Evolutionary conservation across 2,329 filamentous ascomycete species (phyloP).

Genomic region (Pyrenophora graminea): DNA sequence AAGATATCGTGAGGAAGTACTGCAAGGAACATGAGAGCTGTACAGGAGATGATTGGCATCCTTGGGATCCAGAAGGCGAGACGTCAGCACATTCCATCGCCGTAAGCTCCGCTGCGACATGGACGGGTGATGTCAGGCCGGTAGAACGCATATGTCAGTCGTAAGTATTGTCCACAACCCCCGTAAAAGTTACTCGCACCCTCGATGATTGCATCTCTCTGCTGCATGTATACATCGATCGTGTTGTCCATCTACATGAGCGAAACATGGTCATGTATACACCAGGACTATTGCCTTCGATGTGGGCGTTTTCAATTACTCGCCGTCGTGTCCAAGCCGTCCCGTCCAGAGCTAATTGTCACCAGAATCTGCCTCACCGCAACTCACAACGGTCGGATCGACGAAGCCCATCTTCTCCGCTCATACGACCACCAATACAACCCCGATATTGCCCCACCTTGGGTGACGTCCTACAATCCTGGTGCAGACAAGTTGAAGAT

Average conservation of each 20-base stretch:
- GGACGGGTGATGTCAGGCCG: conserved; percentile 20
- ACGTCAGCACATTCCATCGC: not conserved
- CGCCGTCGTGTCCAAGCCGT: not conserved
- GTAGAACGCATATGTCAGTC: conserved; percentile 46
- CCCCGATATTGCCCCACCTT: conserved; percentile 47
- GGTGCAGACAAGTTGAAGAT: conserved; percentile 53
- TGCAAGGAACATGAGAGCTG: conserved; percentile 51
- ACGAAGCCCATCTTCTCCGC: conserved; percentile 55
- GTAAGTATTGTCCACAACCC: conserved; percentile 23
- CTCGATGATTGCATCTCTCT: no score
- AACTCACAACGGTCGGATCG: conserved; percentile 53
- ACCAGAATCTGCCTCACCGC: conserved; percentile 53
- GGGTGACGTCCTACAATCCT: conserved; percentile 55
- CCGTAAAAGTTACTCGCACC: not conserved
- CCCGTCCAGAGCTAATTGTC: conserved; percentile 2
- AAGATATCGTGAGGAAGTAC: conserved; percentile 50
- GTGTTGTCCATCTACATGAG: not conserved
- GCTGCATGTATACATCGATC: no score
- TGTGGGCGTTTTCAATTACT: no score
- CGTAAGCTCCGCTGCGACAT: conserved; percentile 25
- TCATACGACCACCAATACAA: conserved; percentile 54
- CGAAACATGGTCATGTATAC: no score
- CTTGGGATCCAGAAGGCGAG: conserved; percentile 40
- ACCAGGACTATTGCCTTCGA: not conserved
- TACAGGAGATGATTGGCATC: conserved; percentile 52